These are phyloP conservation scores for Fraxinus pennsylvanica DNA, from an alignment of 257 asterid species.

Conservation along the genomic window DNA sequence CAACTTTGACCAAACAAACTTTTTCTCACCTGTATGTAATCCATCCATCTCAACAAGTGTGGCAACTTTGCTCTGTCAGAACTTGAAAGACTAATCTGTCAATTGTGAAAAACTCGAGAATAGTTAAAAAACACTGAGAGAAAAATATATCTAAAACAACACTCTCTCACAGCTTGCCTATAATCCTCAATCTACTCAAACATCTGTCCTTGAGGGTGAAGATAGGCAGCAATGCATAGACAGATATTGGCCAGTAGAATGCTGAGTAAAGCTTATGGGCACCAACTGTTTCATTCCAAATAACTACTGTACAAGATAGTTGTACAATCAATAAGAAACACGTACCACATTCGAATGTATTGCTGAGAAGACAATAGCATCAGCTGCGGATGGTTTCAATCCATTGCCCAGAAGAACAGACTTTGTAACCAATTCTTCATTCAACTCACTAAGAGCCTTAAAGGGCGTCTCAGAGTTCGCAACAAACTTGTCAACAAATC, in stretches of 20 bases:
- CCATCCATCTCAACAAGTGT: slow-evolving; percentile 81
- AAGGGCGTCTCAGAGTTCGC: slow-evolving; percentile 33
- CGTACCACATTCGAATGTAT: slow-evolving; percentile 45
- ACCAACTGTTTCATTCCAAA: background rate
- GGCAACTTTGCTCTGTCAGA: slow-evolving; percentile 62
- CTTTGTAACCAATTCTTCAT: slow-evolving; percentile 64
- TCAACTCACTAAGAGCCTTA: slow-evolving; percentile 56
- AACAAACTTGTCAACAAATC: slow-evolving; percentile 48
- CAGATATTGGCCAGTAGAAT: background rate
- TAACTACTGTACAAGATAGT: background rate
- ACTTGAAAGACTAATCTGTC: slow-evolving; percentile 61
- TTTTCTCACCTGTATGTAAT: slow-evolving; percentile 73
- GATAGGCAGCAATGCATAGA: background rate
- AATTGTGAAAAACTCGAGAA: slow-evolving; percentile 6
- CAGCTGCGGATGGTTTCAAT: slow-evolving; percentile 60
- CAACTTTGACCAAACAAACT: slow-evolving; percentile 37
- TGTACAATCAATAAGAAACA: background rate
- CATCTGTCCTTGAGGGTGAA: background rate
- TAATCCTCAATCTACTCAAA: background rate
- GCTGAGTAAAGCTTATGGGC: background rate
- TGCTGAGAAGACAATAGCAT: slow-evolving; percentile 62
- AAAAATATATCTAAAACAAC: slow-evolving; percentile 8
- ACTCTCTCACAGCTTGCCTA: background rate
- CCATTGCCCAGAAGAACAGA: slow-evolving; percentile 70
- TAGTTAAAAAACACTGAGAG: slow-evolving; percentile 12